A percentile compares a stretch with the other conserved stretches of the same genome.
phyloP scores from a whole-genome alignment of 148 eudicot species.

The Heliamphora exappendiculata region DNA sequence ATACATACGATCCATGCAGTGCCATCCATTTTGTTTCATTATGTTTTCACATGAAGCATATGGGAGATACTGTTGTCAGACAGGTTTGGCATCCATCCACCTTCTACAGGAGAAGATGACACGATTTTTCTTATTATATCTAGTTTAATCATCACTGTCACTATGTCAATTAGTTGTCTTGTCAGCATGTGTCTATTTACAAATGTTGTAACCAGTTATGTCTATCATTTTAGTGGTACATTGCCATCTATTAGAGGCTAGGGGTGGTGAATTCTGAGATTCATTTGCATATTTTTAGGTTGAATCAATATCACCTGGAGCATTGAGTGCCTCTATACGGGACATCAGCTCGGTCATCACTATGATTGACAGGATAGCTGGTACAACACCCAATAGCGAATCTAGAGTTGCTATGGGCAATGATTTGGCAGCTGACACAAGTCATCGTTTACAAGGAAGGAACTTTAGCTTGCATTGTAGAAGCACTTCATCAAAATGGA shows the following conservation, averaged over 20 bases:
- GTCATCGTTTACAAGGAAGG: not conserved
- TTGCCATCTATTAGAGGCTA: not conserved
- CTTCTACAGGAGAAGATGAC: not conserved
- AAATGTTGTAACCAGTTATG: not conserved
- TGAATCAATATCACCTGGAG: conserved; percentile 21
- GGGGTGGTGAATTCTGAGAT: not conserved
- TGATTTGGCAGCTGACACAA: conserved; percentile 20
- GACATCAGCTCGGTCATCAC: conserved; percentile 21
- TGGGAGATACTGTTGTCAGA: not conserved
- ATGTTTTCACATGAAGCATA: not conserved
- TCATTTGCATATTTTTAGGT: conserved; percentile 27
- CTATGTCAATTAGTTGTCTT: not conserved
- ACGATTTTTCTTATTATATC: not conserved
- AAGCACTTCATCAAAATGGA: not conserved
- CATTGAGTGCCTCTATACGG: conserved; percentile 15
- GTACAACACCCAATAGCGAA: not conserved
- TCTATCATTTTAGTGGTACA: not conserved
- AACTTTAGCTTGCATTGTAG: not conserved
- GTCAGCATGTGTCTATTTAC: not conserved
- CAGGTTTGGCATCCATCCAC: not conserved
- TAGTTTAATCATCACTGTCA: not conserved
- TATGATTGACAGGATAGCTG: conserved; percentile 20
- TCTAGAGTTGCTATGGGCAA: not conserved
- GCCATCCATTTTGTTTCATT: not conserved
- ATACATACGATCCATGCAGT: not conserved